These are phyloP conservation scores for Clathrospora elynae DNA, from an alignment of 2,329 filamentous ascomycete species.

Conservation along the genomic window DNA sequence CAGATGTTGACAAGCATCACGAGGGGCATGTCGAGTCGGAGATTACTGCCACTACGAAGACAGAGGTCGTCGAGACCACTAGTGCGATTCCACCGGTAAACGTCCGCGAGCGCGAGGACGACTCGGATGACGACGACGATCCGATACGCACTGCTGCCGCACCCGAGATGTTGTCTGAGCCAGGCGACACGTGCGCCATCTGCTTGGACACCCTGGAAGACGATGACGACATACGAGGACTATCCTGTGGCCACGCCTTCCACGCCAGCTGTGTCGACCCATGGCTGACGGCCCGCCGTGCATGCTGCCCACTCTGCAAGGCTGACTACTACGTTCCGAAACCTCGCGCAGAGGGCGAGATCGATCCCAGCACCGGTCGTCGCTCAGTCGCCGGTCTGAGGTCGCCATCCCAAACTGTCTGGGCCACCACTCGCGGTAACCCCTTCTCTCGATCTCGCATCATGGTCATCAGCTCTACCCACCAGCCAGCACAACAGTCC, in stretches of 20 bases:
- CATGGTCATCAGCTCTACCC: slow-evolving; percentile 28
- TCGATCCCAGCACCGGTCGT: slow-evolving; percentile 35
- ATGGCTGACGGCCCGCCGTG: slow-evolving; percentile 91
- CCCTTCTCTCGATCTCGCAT: slow-evolving; percentile 44
- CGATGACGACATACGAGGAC: slow-evolving; percentile 89
- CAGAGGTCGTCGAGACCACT: slow-evolving; percentile 32
- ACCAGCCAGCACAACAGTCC: slow-evolving; percentile 16
- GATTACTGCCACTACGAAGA: slow-evolving; percentile 27
- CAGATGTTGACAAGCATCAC: slow-evolving; percentile 24
- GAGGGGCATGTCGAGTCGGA: slow-evolving; percentile 25
- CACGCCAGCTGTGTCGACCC: slow-evolving; percentile 95
- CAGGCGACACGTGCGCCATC: slow-evolving; percentile 93
- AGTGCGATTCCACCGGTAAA: slow-evolving; percentile 23
- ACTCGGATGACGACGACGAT: slow-evolving; percentile 74
- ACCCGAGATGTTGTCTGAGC: slow-evolving; percentile 77
- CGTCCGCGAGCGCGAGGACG: slow-evolving; percentile 49
- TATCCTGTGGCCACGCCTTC: slow-evolving; percentile 97
- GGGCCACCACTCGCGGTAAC: slow-evolving; percentile 38
- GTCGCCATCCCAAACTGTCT: slow-evolving; percentile 42
- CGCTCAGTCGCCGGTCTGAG: slow-evolving; percentile 37
- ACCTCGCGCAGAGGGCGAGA: slow-evolving; percentile 68
- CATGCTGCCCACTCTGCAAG: slow-evolving; percentile 97
- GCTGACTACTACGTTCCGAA: slow-evolving; percentile 97
- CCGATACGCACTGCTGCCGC: slow-evolving; percentile 83
- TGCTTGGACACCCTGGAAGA: slow-evolving; percentile 94